These are phyloP conservation scores for Chaetomiaceae sp. DNA, from an alignment of 2,329 filamentous ascomycete genomes.

Conservation along the genomic window DNA sequence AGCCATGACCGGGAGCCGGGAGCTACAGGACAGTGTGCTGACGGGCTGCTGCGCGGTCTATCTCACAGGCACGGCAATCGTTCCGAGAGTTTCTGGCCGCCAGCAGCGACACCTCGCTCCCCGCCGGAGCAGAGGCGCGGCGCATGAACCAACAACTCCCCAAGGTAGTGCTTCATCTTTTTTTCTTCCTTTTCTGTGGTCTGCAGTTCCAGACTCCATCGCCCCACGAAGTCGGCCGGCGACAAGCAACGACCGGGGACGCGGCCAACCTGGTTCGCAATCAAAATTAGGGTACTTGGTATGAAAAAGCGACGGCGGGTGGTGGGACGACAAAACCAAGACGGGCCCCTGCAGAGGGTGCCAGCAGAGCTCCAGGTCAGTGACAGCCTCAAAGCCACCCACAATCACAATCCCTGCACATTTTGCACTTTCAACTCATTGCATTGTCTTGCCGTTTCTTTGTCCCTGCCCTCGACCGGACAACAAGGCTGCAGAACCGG, in stretches of 20 bases:
- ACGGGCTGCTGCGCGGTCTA: slow-evolving; percentile 15
- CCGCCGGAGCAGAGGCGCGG: slow-evolving; percentile 31
- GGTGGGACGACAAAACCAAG: background rate
- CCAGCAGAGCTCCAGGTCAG: slow-evolving; percentile 17
- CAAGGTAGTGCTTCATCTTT: slow-evolving; percentile 34
- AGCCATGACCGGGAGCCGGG: no score
- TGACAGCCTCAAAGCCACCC: slow-evolving; percentile 18
- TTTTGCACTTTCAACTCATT: background rate
- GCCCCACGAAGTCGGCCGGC: no score
- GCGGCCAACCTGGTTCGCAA: slow-evolving; percentile 16
- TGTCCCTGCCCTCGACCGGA: background rate
- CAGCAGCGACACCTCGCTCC: slow-evolving; percentile 31
- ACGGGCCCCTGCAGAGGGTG: slow-evolving; percentile 12
- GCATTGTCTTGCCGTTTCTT: slow-evolving; percentile 1
- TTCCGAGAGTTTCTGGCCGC: slow-evolving; percentile 24
- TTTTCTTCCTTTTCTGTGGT: slow-evolving; percentile 12
- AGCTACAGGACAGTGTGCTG: slow-evolving; percentile 13
- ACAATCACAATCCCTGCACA: slow-evolving; percentile 11
- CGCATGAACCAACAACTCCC: slow-evolving; percentile 42
- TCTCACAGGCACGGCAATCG: slow-evolving; percentile 25
- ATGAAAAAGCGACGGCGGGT: slow-evolving; percentile 2
- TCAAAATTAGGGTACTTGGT: no score
- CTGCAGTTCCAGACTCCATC: background rate
- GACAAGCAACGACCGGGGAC: no score
- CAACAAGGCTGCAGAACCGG: no score